Base-by-base conservation (phyloP, 306 rosid genomes). In the Quercus engelmannii region DNA sequence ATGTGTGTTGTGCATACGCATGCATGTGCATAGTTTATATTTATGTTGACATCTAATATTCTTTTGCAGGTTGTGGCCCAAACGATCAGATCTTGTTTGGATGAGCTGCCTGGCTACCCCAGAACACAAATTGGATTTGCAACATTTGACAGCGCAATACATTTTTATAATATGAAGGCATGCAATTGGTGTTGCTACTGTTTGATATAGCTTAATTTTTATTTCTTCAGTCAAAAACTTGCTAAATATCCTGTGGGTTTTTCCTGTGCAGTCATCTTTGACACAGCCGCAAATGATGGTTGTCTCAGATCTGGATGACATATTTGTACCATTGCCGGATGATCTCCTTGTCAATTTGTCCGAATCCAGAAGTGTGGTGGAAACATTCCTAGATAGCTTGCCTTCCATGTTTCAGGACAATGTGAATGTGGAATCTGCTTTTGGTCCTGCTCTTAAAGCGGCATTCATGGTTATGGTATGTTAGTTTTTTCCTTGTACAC, bases 201-300 rank as follows among this genome's bases (percentile, higher is more conserved):
- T 23, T 75, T 81, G 64, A 72, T 73, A 14, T 72, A 21, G 61
- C 51, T 62, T n/a, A 51, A 63, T 20, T 55, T 64, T 80, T 43
- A 25, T 31, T 69, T 12, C 17, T 67, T 76, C 76, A 73, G 64
- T 58, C 20, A 31, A 56, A 67, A 56, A 18, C 69, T 51, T 74
- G 74, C 82, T 85, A 33, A 86, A 74, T 69, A 33, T 81, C 79
- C 67, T 83, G 61, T 76, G 80, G 72, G 33, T 80, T 80, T 83
- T 76, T 74, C 78, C 33, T 67, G 70, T 88, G 80, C 89, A 96
- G 99, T 90, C 99, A 75, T 90, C 98, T 80, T 85, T 96, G 89
- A 90, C 91, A 61, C 99, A 96, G 83, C 96, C 99, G 56, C 99
- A 96, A 87, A 96, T 96, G 99, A 88, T 90, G 91, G 99, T 96